A percentile compares a stretch with the other conserved stretches of the same genome.
These are phyloP conservation scores for Mariannaea sp. DNA, from an alignment of 2,329 filamentous ascomycete species.

Conservation along the genomic window DNA sequence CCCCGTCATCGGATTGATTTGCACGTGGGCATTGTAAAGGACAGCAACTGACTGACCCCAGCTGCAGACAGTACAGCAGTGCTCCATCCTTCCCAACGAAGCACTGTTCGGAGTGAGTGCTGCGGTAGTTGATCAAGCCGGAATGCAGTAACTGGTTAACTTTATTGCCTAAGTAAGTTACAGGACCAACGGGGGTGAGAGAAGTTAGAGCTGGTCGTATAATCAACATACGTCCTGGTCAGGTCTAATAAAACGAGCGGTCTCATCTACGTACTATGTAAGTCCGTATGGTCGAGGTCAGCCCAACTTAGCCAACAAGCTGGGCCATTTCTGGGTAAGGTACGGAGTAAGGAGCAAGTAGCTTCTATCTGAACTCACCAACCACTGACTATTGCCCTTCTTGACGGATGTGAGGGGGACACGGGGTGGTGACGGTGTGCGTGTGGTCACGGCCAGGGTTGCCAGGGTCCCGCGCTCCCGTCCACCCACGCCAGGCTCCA, in stretches of 20 bases:
- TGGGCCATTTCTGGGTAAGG: not conserved
- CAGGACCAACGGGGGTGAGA: too few species aligned
- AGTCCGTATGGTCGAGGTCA: not conserved
- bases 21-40: constrained; percentile 29
- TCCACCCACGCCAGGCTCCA: constrained; percentile 8
- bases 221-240: not conserved
- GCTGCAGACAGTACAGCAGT: too few species aligned
- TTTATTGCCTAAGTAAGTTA: too few species aligned
- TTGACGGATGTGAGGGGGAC: constrained; percentile 4
- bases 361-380: not conserved
- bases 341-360: not conserved
- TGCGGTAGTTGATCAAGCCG: too few species aligned
- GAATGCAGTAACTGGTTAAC: too few species aligned
- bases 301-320: not conserved
- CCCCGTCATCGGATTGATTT: constrained; percentile 21
- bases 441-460: constrained; percentile 15
- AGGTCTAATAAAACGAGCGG: too few species aligned
- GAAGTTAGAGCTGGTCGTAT: too few species aligned
- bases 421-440: constrained; percentile 17
- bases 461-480: constrained; percentile 15
- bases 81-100: too few species aligned
- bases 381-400: constrained; percentile 9
- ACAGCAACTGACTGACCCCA: constrained; percentile 2
- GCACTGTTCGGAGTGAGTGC: too few species aligned
- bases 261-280: not conserved